These are phyloP conservation scores for Leccinum longicurvipes DNA, from an alignment of 768 basidiomycete species.

Conservation along the genomic window DNA sequence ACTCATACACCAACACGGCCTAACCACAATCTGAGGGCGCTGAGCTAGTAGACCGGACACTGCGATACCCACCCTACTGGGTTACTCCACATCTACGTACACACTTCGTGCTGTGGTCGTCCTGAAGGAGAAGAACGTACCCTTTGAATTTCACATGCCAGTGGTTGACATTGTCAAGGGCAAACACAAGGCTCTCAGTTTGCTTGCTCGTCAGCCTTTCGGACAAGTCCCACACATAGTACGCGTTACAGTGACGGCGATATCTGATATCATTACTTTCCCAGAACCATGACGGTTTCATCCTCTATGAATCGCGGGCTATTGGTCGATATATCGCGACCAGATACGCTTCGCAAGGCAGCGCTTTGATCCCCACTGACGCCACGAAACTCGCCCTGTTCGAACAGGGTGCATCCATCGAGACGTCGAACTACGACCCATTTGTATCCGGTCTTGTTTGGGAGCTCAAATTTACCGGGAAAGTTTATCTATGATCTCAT, in stretches of 20 bases:
- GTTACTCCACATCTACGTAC: constrained; percentile 37
- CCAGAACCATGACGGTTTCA: constrained; percentile 33
- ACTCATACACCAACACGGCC: too few relatives aligned
- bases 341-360: constrained; percentile 38
- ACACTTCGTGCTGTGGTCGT: constrained; percentile 49
- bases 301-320: constrained; percentile 22
- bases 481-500: neutral
- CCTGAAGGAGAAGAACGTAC: constrained; percentile 52
- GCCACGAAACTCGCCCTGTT: constrained; percentile 39
- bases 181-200: constrained; percentile 32
- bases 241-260: neutral
- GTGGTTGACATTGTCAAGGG: constrained; percentile 36
- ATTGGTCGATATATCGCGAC: constrained; percentile 34
- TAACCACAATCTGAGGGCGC: too few relatives aligned
- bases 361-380: constrained; percentile 36
- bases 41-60: too few relatives aligned
- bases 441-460: constrained; percentile 36
- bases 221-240: constrained; percentile 36
- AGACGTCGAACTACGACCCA: constrained; percentile 45
- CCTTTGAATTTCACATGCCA: constrained; percentile 45
- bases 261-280: neutral
- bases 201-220: constrained; percentile 30
- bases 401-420: constrained; percentile 22
- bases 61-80: too few relatives aligned
- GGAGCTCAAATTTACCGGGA: neutral